These are phyloP conservation scores for Coleophoma eucalyptorum DNA, from an alignment of 2,329 filamentous ascomycete genomes.

Conservation along the genomic window DNA sequence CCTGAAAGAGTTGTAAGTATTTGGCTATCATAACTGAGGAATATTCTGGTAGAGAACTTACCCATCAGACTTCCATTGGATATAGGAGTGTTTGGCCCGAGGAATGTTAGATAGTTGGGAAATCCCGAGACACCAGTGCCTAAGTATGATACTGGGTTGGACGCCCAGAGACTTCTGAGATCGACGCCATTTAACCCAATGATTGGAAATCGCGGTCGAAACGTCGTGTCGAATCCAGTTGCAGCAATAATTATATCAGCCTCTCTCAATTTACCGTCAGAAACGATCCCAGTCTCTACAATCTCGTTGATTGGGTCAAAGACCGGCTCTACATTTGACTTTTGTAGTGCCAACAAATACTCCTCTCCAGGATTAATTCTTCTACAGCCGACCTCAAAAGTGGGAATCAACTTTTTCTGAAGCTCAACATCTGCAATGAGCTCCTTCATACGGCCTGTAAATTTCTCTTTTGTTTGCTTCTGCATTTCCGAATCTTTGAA, in stretches of 20 bases:
- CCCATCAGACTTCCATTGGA: constrained; percentile 3
- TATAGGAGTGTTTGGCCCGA: constrained; percentile 8
- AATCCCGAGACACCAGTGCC: constrained; percentile 3
- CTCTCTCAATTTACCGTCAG: constrained; percentile 11
- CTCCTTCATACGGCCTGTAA: constrained; percentile 5
- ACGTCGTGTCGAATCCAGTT: constrained; percentile 23
- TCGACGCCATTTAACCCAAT: constrained; percentile 6
- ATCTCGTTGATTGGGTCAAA: constrained; percentile 21
- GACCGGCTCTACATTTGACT: too few species aligned
- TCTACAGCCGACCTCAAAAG: constrained; percentile 37
- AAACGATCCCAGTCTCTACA: constrained; percentile 26
- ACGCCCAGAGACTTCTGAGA: constrained; percentile 7
- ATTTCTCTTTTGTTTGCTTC: constrained; percentile 16
- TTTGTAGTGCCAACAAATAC: constrained; percentile 31
- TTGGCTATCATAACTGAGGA: too few species aligned
- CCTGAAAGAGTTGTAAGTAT: too few species aligned
- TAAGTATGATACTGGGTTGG: constrained; percentile 8
- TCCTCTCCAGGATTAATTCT: constrained; percentile 32
- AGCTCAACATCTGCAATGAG: constrained; percentile 29
- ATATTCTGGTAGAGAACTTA: too few species aligned
- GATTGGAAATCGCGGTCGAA: constrained; percentile 10
- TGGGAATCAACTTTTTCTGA: constrained; percentile 23
- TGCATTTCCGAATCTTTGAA: constrained; percentile 21
- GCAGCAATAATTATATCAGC: constrained; percentile 27
- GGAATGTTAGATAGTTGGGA: constrained; percentile 3